phyloP scores from a whole-genome alignment of 2,329 filamentous ascomycete genomes.

The Teratosphaeria nubilosa region DNA sequence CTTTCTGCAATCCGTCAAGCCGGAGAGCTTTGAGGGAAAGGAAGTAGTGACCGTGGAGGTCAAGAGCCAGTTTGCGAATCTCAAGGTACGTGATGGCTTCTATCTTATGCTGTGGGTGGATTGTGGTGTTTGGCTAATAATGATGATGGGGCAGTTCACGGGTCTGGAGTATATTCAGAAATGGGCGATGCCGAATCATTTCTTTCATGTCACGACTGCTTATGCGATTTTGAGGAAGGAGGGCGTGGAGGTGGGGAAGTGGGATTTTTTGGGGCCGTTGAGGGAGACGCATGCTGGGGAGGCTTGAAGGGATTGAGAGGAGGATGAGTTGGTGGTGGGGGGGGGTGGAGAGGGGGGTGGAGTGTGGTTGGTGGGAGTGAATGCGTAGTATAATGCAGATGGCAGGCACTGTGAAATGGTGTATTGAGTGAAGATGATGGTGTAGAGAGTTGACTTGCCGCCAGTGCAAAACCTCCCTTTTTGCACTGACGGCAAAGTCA shows the following conservation, averaged over 20 bases:
- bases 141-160: neutral
- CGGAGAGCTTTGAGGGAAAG: conserved; percentile 33
- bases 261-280: conserved; percentile 32
- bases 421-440: too few species aligned
- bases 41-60: conserved; percentile 33
- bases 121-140: neutral
- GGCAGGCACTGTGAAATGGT: too few species aligned
- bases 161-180: conserved; percentile 34
- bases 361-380: too few species aligned
- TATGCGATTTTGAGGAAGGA: conserved; percentile 53
- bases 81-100: conserved; percentile 30
- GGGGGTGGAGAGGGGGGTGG: too few species aligned
- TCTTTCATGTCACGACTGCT: conserved; percentile 51
- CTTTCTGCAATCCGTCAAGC: conserved; percentile 36
- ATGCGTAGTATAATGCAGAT: too few species aligned
- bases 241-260: conserved; percentile 54
- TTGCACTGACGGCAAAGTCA: too few species aligned
- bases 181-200: conserved; percentile 50
- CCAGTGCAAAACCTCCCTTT: too few species aligned
- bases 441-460: too few species aligned
- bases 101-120: conserved; percentile 31
- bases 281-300: neutral
- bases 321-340: too few species aligned
- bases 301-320: neutral
- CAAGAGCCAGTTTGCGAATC: conserved; percentile 22